A percentile compares a stretch with the other conserved stretches of the same genome.
Conservation (phyloP, 768 basidiomycete species). For the Lentinula edodes region DNA sequence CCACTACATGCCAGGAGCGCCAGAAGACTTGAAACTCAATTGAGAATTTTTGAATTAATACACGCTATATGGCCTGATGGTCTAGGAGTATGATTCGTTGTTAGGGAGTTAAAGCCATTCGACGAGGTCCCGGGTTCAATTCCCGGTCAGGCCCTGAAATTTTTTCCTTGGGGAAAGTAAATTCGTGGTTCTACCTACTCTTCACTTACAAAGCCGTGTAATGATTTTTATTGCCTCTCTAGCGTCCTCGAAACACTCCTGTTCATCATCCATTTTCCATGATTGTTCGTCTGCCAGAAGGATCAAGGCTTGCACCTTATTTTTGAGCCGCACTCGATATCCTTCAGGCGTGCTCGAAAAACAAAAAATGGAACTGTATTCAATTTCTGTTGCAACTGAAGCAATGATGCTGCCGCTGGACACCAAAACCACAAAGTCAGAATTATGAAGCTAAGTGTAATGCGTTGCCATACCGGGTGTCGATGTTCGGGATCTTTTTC, state of each 20-base stretch:
- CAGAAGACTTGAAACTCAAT: too few relatives aligned
- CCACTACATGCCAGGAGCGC: too few relatives aligned
- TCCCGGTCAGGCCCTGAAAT: background rate
- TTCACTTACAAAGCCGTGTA: background rate
- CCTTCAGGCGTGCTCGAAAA: slow-evolving; percentile 48
- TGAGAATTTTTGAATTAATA: too few relatives aligned
- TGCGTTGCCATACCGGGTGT: slow-evolving; percentile 9
- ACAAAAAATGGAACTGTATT: slow-evolving; percentile 35
- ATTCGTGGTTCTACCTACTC: too few relatives aligned
- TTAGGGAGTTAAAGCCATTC: background rate
- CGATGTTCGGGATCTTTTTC: background rate
- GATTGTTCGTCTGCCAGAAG: slow-evolving; percentile 19
- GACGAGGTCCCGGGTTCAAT: slow-evolving; percentile 4
- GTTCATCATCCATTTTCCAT: slow-evolving; percentile 14
- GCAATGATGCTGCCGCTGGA: slow-evolving; percentile 27
- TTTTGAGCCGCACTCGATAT: slow-evolving; percentile 34
- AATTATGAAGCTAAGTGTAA: background rate
- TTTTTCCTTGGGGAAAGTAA: too few relatives aligned
- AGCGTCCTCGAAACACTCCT: slow-evolving; percentile 32
- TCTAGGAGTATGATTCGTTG: slow-evolving; percentile 3
- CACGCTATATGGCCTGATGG: background rate
- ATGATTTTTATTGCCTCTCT: slow-evolving; percentile 23
- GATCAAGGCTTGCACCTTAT: slow-evolving; percentile 29
- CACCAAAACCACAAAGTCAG: slow-evolving; percentile 23
- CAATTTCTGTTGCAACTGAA: slow-evolving; percentile 38